phyloP scores from a whole-genome alignment of 441 rosid species.

The Euphorbia schlechtendalii region DNA sequence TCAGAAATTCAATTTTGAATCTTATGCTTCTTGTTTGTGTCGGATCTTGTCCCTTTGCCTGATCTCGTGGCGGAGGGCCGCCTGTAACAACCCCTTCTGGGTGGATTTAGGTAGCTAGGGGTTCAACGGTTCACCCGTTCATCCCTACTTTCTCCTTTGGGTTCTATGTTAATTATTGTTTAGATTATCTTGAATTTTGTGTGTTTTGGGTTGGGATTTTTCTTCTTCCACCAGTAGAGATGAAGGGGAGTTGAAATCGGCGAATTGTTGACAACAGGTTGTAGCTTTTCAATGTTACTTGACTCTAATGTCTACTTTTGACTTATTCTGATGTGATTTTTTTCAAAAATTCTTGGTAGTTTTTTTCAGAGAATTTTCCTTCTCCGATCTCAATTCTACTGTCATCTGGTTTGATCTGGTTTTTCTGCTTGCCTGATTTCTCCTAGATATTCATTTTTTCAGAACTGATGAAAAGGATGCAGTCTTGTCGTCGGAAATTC shows the following conservation, averaged over 20 bases:
- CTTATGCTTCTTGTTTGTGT: too few relatives aligned
- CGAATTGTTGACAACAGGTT: slow-evolving; percentile 5
- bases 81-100: too few relatives aligned
- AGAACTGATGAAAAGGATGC: not conserved
- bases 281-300: slow-evolving; percentile 6
- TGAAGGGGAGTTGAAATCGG: slow-evolving; percentile 5
- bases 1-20: too few relatives aligned
- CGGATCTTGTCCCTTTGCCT: too few relatives aligned
- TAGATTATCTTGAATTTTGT: slow-evolving; percentile 8
- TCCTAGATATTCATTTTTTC: not conserved
- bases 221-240: not conserved
- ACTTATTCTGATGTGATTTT: not conserved
- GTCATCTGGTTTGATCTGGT: slow-evolving; percentile 30
- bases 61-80: too few relatives aligned
- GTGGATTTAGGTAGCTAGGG: too few relatives aligned
- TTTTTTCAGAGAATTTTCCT: slow-evolving; percentile 12
- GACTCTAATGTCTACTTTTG: slow-evolving; percentile 3
- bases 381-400: slow-evolving; percentile 3
- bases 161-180: too few relatives aligned
- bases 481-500: not conserved
- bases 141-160: too few relatives aligned
- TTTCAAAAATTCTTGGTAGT: not conserved
- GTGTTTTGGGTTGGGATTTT: slow-evolving; percentile 19
- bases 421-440: not conserved
- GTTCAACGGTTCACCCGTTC: too few relatives aligned